Conservation (phyloP, 2,329 filamentous ascomycete genomes). For the Talaromyces sp. region DNA sequence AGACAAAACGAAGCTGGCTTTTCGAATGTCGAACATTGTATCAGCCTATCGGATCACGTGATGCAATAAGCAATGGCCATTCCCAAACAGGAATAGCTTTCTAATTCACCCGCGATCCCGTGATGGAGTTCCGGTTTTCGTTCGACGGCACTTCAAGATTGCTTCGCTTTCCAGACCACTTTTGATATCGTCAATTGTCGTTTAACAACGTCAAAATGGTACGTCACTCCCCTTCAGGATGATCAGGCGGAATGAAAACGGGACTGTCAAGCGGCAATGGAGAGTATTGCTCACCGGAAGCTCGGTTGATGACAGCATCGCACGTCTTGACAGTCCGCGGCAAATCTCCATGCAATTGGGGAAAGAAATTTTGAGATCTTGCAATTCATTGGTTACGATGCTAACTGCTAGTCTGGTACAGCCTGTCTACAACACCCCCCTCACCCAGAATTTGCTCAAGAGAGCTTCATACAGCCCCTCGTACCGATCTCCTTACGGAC, state of each 20-base stretch:
- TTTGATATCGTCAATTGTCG: slow-evolving; percentile 6
- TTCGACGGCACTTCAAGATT: slow-evolving; percentile 10
- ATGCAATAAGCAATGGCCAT: not conserved
- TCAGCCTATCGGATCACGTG: slow-evolving; percentile 9
- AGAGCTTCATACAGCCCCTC: slow-evolving; percentile 13
- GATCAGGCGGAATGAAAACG: not conserved
- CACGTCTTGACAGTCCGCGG: not conserved
- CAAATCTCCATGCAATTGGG: not conserved
- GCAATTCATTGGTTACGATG: not conserved
- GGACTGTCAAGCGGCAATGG: not conserved
- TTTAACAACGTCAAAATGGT: slow-evolving; percentile 16
- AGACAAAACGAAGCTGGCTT: not conserved
- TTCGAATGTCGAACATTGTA: not conserved
- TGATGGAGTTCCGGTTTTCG: slow-evolving; percentile 19
- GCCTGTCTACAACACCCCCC: slow-evolving; percentile 14
- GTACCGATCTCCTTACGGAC: slow-evolving; percentile 18
- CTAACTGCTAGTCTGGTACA: not conserved
- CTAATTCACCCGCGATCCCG: slow-evolving; percentile 9
- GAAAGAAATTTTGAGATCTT: not conserved
- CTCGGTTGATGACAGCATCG: slow-evolving; percentile 13
- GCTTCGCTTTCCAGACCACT: not conserved
- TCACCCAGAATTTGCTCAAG: slow-evolving; percentile 16
- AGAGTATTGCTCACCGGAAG: not conserved
- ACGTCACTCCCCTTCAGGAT: not conserved
- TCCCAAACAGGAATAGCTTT: slow-evolving; percentile 9